Evolutionary conservation across 2,329 filamentous ascomycete species (phyloP), one percentile per base, ranked within the genome.

Genomic region (Neocatenulostroma microsporum): DNA sequence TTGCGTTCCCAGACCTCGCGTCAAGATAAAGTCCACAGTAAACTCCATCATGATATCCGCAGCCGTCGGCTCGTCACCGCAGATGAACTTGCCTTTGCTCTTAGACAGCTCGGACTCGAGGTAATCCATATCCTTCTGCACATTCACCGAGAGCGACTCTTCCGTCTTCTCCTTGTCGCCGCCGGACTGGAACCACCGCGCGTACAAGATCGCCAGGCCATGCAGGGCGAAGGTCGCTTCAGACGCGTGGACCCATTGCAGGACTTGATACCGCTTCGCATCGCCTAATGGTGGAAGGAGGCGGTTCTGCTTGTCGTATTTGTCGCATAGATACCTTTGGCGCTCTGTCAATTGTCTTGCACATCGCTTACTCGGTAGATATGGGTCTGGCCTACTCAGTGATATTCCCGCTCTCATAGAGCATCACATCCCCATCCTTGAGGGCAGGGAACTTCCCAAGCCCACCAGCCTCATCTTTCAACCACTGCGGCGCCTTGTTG

Each of bases 1-100:
- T 25, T 54, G 37, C 4, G 56, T 61, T 1, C 62, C 64, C 38
- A 67, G 39, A 34, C 58, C 48, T 28, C 56, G 57, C 14, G 39
- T 47, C 5, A 68, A 41, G 20, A 69, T 64, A 40, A 67, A 67
- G 0, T 58, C 47, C 5, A 58, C 50, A 4, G 54, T 59, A 31
- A 69, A 68, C 5, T 60, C 54, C 61, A 69, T 65, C 61, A 67
- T 65, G 27, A 61, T 58, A 51, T 70, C 67, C 23, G 65, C 67
- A 2, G 24, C 29, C 21, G 37, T 40, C 7, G 33, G 33, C 4
- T 55, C 38, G 10, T 66, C 58, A 1, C 67, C 67, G 8, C 62
- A 54, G 15, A 71, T 30, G 34, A 66, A 70, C 33, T 51, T 53
- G 3, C 57, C 60, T 3, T 39, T 40, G n/a, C 55, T 60, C 39